These are phyloP conservation scores for Collybia sordida DNA, from an alignment of 768 basidiomycete species.

Conservation along the genomic window DNA sequence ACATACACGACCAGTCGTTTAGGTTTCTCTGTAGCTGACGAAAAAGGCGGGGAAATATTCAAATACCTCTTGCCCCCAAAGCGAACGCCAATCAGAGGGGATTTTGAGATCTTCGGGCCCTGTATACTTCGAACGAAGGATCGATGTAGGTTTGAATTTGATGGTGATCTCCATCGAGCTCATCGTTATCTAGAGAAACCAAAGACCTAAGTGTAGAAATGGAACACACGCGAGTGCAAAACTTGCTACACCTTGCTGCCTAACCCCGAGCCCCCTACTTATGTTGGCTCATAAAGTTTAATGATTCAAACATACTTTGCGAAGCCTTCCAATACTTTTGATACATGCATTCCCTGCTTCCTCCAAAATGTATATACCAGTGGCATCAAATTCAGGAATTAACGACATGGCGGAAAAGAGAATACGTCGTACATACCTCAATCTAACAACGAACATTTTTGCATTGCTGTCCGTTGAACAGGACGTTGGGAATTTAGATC, in stretches of 20 bases:
- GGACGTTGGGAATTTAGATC: no score
- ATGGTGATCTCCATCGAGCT: slow-evolving; percentile 42
- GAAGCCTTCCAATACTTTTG: slow-evolving; percentile 33
- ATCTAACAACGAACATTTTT: no score
- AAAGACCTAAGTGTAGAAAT: neutral
- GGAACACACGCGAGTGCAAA: neutral
- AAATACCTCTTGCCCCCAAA: no score
- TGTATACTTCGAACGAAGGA: no score
- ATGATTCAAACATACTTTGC: slow-evolving; percentile 22
- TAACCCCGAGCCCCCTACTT: slow-evolving; percentile 27
- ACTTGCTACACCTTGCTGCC: slow-evolving; percentile 26
- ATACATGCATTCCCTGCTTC: slow-evolving; percentile 37
- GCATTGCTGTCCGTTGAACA: no score
- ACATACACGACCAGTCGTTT: no score
- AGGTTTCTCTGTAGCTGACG: no score
- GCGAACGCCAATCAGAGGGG: no score
- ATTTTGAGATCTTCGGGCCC: no score
- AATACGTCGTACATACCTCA: no score
- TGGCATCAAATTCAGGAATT: slow-evolving; percentile 24
- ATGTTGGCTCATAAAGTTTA: neutral
- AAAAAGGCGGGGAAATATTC: no score
- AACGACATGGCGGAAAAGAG: neutral
- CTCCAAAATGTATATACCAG: slow-evolving; percentile 35
- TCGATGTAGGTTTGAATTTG: no score
- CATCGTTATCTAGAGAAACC: slow-evolving; percentile 37